Conservation (phyloP, 1,284 basidiomycete genomes). For the Takashimella tepidaria region DNA sequence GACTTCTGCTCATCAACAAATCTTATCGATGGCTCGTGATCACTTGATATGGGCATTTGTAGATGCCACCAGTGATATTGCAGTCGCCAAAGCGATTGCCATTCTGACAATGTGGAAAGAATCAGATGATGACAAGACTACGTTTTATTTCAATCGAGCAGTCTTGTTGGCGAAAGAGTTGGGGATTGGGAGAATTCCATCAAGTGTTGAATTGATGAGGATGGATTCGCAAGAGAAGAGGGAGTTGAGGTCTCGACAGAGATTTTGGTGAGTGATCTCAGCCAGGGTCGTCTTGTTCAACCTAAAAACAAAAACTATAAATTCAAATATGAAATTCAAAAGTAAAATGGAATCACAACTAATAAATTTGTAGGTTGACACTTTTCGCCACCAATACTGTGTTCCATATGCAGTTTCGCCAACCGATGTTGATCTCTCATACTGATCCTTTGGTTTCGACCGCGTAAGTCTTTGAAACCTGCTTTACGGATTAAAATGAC, state of each 20-base stretch:
- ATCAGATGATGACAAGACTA: constrained; percentile 38
- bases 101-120: constrained; percentile 34
- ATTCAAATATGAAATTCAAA: too few relatives aligned
- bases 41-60: constrained; percentile 35
- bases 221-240: constrained; percentile 18
- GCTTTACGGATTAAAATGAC: too few relatives aligned
- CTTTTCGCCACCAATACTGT: constrained; percentile 37
- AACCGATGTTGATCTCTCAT: constrained; percentile 33
- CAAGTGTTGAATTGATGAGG: constrained; percentile 12
- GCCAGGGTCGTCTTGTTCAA: too few relatives aligned
- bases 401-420: constrained; percentile 40
- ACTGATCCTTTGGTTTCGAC: constrained; percentile 31
- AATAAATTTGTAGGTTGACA: constrained; percentile 19
- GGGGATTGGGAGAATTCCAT: constrained; percentile 25
- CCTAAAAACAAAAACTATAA: too few relatives aligned
- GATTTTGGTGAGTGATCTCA: constrained; percentile 30
- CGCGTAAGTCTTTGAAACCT: constrained; percentile 13
- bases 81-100: constrained; percentile 29
- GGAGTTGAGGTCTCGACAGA: constrained; percentile 23
- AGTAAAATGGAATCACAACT: too few relatives aligned
- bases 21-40: constrained; percentile 29
- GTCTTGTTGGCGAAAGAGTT: constrained; percentile 34
- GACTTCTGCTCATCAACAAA: constrained; percentile 30
- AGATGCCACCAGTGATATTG: constrained; percentile 25
- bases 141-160: constrained; percentile 33